Percentiles rank a stretch among this genome's conserved stretches.
Evolutionary conservation across 1,139 yeast genomes (phyloP).

Genomic region (Magnusiomyces magnusii): DNA sequence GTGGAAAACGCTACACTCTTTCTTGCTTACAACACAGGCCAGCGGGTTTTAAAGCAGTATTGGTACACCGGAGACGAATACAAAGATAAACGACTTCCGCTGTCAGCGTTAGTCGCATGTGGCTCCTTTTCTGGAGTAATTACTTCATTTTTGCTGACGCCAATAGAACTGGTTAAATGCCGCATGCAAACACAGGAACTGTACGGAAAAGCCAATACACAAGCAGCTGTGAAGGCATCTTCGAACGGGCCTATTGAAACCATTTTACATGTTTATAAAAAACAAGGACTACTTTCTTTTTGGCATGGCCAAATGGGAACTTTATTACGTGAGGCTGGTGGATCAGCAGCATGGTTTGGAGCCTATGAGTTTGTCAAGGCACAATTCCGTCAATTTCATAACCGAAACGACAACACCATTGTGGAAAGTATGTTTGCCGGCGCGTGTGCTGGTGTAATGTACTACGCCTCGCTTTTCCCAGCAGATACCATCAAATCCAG

Average conservation of each 20-base stretch:
- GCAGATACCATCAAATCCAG: constrained; percentile 85
- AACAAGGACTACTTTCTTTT: constrained; percentile 36
- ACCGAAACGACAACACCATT: constrained; percentile 32
- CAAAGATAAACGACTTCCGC: constrained; percentile 10
- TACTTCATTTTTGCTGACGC: constrained; percentile 81
- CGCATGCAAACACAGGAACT: constrained; percentile 64
- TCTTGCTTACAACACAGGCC: constrained; percentile 49
- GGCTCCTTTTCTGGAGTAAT: constrained; percentile 81
- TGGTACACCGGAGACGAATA: constrained; percentile 5
- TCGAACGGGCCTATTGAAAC: neutral
- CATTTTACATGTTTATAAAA: constrained; percentile 32
- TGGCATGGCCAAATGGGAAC: constrained; percentile 93
- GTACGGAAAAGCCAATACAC: constrained; percentile 4
- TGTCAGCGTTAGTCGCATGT: constrained; percentile 38
- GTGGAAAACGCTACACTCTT: constrained; percentile 74
- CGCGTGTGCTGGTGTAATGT: constrained; percentile 77
- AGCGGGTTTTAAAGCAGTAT: constrained; percentile 29
- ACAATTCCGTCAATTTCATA: constrained; percentile 31
- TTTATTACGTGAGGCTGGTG: constrained; percentile 72
- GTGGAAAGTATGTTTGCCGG: constrained; percentile 64
- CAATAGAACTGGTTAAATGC: constrained; percentile 83
- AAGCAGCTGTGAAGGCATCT: neutral
- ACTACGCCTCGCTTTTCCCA: constrained; percentile 76
- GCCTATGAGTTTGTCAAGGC: constrained; percentile 58
- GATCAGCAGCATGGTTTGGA: constrained; percentile 94